phyloP scores from a whole-genome alignment of 179 eudicot genomes.

The Beta lomatogona region DNA sequence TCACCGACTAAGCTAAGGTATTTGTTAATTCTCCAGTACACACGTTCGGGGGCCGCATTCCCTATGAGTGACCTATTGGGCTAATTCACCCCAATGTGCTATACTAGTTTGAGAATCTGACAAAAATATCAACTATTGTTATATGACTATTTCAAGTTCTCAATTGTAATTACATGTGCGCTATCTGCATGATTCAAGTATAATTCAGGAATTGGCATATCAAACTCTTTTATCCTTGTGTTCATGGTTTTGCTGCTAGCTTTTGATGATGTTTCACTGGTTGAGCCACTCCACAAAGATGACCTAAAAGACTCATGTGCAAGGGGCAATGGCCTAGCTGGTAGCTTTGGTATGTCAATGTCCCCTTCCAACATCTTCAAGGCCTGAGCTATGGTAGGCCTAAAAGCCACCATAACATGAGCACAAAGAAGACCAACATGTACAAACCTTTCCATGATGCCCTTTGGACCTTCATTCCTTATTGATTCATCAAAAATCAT shows the following conservation, averaged over 20 bases:
- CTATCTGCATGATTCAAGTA: neutral
- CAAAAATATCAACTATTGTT: no score
- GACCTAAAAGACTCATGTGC: conserved; percentile 50
- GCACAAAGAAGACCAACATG: conserved; percentile 66
- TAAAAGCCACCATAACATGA: conserved; percentile 71
- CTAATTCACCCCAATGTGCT: no score
- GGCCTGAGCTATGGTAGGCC: conserved; percentile 68
- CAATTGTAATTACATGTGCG: neutral
- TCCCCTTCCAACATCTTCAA: conserved; percentile 73
- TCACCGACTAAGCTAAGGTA: no score
- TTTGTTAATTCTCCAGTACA: no score
- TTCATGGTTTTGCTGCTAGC: neutral
- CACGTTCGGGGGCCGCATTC: no score
- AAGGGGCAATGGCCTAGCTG: conserved; percentile 57
- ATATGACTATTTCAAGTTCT: no score
- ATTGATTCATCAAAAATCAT: conserved; percentile 42
- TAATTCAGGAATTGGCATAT: neutral
- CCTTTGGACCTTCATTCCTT: conserved; percentile 46
- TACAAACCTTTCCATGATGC: conserved; percentile 66
- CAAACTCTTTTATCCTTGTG: neutral
- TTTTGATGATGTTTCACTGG: conserved; percentile 28
- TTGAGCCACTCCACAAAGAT: conserved; percentile 33
- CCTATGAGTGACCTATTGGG: no score
- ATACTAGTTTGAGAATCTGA: no score
- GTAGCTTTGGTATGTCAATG: conserved; percentile 56